Evolutionary conservation across 73 alveolate genomes (phyloP).

Genomic region (Paramecium octaurelia): DNA sequence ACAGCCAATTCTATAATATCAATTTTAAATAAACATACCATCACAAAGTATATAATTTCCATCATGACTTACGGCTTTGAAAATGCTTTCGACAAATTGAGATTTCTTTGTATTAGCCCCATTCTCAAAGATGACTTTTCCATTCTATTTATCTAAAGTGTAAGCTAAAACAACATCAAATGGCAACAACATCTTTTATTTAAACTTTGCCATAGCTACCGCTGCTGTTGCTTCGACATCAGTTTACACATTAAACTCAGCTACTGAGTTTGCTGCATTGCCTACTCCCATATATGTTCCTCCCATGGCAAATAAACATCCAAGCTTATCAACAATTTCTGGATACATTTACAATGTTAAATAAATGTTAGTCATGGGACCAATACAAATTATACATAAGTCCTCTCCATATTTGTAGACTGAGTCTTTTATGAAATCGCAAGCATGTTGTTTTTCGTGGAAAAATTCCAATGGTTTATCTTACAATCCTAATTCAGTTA

Average conservation of each 20-base stretch:
- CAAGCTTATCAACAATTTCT: conserved; percentile 3
- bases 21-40: background rate
- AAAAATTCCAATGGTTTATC: conserved; percentile 7
- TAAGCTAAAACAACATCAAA: conserved; percentile 30
- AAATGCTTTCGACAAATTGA: background rate
- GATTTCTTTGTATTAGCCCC: background rate
- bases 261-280: background rate
- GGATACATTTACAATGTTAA: background rate
- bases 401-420: conserved; percentile 24
- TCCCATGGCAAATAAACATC: conserved; percentile 49
- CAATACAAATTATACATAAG: conserved; percentile 34
- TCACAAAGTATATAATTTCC: background rate
- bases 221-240: conserved; percentile 42
- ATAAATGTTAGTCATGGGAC: conserved; percentile 10
- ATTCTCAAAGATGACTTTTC: background rate
- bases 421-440: conserved; percentile 31
- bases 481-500: background rate
- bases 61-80: background rate
- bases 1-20: background rate
- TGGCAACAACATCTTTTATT: background rate
- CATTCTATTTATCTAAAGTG: background rate
- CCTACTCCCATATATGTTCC: conserved; percentile 48
- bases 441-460: conserved; percentile 21
- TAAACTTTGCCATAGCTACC: background rate
- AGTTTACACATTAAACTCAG: conserved; percentile 9